A percentile compares a stretch with the other conserved stretches of the same genome.
Evolutionary conservation across 2,329 filamentous ascomycete genomes (phyloP).

Genomic region (Trichoderma guizhouense): DNA sequence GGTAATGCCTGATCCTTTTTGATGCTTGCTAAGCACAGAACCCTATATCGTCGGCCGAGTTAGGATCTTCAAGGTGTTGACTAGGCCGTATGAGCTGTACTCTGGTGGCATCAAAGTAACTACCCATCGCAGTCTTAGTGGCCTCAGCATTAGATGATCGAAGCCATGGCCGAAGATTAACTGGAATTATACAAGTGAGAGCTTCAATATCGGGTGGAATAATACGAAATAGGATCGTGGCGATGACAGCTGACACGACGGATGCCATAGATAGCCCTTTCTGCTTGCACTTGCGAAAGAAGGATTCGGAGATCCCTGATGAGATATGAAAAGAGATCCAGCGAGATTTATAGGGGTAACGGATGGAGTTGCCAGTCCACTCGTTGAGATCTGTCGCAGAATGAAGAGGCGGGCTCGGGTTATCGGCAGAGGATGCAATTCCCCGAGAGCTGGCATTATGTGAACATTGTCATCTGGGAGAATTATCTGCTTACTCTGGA

Average conservation of each 20-base stretch:
- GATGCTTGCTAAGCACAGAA: neutral
- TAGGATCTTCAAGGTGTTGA: too few species aligned
- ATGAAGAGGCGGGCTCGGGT: neutral
- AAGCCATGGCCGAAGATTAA: neutral
- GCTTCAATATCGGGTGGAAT: neutral
- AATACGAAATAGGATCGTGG: neutral
- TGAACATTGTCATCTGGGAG: neutral
- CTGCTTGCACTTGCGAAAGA: neutral
- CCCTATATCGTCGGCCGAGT: neutral
- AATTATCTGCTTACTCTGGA: neutral
- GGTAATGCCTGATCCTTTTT: neutral
- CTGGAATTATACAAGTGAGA: neutral
- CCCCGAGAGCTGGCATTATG: neutral
- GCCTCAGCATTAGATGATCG: neutral
- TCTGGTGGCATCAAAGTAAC: neutral
- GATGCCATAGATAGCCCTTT: neutral
- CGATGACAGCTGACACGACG: neutral
- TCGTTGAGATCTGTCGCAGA: neutral
- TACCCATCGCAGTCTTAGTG: neutral
- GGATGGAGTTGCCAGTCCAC: neutral
- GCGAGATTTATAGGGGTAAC: neutral
- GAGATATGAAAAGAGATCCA: neutral
- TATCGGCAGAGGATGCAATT: neutral
- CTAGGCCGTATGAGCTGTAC: neutral
- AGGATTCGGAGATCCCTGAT: neutral